Base-by-base conservation (phyloP, 352 stramenopile species). In the Thalassiosira pacifica region DNA sequence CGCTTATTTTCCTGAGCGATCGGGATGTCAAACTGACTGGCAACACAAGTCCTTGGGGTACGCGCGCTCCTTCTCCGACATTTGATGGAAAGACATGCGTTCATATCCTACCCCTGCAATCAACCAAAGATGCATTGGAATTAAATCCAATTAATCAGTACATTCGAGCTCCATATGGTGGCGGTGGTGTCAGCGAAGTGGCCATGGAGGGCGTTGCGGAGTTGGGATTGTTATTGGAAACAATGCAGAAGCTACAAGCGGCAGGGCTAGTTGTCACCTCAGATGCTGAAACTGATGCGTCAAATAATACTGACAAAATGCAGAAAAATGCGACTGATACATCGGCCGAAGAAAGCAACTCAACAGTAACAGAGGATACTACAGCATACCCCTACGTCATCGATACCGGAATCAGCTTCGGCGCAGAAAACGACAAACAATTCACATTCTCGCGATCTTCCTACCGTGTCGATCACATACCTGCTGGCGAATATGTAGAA, bases 1-100 rank as follows among this genome's bases (percentile, higher is more conserved):
- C 81, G 13, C 75, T 95, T 0, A 92, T 90, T 64, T 95, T 92
- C 78, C 55, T 93, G 4, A 89, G 76, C 11, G 91, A 95, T 81
- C 40, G 89, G 42, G 89, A 95, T 73, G 70, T 95, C 29, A 63
- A 69, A 24, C 37, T 86, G 1, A 84, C 82, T 11, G 89, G 89
- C 27, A 57, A 85, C 10, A 76, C 27, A 48, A 88, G 65, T 86
- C 89, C 91, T 10, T 95, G 89, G 91, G 89, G 91, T 11, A 87
- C 84, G n/a, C 48, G 91, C 3, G 82, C 87, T 32, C 85, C 86
- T 11, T 83, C 73, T 59, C 89, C 91, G n/a, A 73, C 87, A 65
- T 94, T 94, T 76, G 45, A 83, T 24, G 80, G 73, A 27, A 37
- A 34, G 22, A 74, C 59, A 10, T 74, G 32, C 34, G 34, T 95